These are phyloP conservation scores for Septoria petroselini DNA, from an alignment of 2,329 filamentous ascomycete genomes.

Conservation along the genomic window DNA sequence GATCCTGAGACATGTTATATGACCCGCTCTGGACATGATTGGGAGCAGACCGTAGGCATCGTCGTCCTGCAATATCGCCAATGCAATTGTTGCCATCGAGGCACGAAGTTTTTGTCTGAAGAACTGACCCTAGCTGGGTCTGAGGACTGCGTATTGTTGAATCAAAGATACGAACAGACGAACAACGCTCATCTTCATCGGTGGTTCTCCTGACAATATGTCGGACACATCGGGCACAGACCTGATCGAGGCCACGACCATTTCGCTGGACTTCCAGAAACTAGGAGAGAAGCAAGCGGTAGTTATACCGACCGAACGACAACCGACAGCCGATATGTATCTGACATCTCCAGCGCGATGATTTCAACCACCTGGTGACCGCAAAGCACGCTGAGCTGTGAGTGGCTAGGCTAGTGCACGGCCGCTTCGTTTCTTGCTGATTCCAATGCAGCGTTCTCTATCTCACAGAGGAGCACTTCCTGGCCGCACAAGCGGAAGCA, in stretches of 20 bases:
- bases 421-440: neutral
- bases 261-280: neutral
- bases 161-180: too few species aligned
- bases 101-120: neutral
- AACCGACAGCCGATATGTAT: neutral
- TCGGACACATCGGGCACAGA: neutral
- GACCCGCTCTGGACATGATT: neutral
- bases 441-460: neutral
- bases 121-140: neutral
- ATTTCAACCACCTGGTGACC: neutral
- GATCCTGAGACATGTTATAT: too few species aligned
- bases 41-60: neutral
- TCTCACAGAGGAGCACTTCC: slow-evolving; percentile 6
- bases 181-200: neutral
- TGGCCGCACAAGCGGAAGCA: slow-evolving; percentile 2
- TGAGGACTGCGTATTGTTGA: too few species aligned
- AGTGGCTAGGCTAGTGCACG: neutral
- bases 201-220: neutral
- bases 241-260: slow-evolving; percentile 1
- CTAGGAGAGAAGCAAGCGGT: slow-evolving; percentile 1
- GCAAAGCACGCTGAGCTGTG: slow-evolving; percentile 8
- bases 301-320: neutral
- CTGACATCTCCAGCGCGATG: neutral
- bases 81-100: neutral
- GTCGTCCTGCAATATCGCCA: neutral